These are phyloP conservation scores for Exsudoporus floridanus DNA, from an alignment of 1,284 basidiomycete genomes.

Conservation along the genomic window DNA sequence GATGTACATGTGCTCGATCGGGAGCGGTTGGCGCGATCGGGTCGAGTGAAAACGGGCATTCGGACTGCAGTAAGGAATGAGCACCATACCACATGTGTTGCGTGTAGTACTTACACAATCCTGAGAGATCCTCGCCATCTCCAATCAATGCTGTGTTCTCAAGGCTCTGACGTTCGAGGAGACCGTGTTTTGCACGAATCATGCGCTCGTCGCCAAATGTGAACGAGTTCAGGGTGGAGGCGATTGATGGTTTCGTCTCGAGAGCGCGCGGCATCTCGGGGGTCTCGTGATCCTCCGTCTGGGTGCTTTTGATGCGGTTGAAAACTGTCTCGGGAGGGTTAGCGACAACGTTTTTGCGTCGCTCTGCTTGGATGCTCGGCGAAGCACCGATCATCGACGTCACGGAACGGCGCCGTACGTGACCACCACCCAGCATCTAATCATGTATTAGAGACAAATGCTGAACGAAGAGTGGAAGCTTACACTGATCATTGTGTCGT, in stretches of 20 bases:
- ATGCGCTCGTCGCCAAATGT: constrained; percentile 67
- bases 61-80: constrained; percentile 38
- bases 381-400: constrained; percentile 68
- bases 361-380: constrained; percentile 65
- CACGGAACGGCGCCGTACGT: constrained; percentile 65
- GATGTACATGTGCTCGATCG: constrained; percentile 65
- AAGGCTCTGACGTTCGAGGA: constrained; percentile 63
- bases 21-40: constrained; percentile 50
- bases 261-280: constrained; percentile 47
- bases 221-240: constrained; percentile 52
- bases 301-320: constrained; percentile 28
- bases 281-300: constrained; percentile 34
- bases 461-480: constrained; percentile 26
- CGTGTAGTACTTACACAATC: constrained; percentile 47
- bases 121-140: constrained; percentile 60
- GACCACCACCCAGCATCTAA: constrained; percentile 76
- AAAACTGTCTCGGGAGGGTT: constrained; percentile 36
- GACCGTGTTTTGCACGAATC: constrained; percentile 59
- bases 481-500: constrained; percentile 79
- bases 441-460: constrained; percentile 10
- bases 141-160: constrained; percentile 63
- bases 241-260: constrained; percentile 57
- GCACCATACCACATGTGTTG: not conserved
- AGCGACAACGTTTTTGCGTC: constrained; percentile 50
- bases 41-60: constrained; percentile 59